phyloP scores from a whole-genome alignment of 192 early-diverging fungal species.

The Backusella circina region DNA sequence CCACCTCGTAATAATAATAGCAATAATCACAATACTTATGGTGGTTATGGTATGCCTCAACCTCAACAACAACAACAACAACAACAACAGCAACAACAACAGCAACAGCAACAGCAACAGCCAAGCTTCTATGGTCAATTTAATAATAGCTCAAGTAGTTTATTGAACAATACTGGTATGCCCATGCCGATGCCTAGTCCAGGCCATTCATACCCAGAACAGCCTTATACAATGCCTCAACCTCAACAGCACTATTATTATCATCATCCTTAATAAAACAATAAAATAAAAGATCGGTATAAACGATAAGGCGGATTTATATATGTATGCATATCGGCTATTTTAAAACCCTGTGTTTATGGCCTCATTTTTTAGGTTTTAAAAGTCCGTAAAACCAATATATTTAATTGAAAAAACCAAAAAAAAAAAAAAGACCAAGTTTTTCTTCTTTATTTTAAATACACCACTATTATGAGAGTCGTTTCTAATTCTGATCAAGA shows the following conservation, averaged over 20 bases:
- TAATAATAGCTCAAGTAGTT: neutral
- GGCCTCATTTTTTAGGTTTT: neutral
- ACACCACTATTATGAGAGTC: slow-evolving; percentile 30
- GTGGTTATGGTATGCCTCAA: neutral
- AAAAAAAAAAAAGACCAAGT: neutral
- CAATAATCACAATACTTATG: neutral
- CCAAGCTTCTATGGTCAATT: neutral
- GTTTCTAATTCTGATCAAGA: slow-evolving; percentile 33
- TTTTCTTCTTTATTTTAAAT: neutral
- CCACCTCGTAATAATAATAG: neutral
- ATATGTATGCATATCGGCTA: no score
- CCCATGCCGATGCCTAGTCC: neutral
- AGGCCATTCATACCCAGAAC: neutral
- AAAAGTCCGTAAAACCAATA: neutral
- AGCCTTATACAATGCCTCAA: neutral
- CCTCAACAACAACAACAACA: neutral
- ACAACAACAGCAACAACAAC: no score
- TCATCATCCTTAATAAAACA: neutral
- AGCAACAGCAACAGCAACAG: no score
- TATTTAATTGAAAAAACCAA: no score
- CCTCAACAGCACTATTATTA: neutral
- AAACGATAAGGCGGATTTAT: neutral
- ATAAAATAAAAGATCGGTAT: neutral
- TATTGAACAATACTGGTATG: neutral
- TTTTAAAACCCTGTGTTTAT: neutral